Evolutionary conservation across 140 eudicot genomes (phyloP).

Genomic region (Anethum foeniculum): DNA sequence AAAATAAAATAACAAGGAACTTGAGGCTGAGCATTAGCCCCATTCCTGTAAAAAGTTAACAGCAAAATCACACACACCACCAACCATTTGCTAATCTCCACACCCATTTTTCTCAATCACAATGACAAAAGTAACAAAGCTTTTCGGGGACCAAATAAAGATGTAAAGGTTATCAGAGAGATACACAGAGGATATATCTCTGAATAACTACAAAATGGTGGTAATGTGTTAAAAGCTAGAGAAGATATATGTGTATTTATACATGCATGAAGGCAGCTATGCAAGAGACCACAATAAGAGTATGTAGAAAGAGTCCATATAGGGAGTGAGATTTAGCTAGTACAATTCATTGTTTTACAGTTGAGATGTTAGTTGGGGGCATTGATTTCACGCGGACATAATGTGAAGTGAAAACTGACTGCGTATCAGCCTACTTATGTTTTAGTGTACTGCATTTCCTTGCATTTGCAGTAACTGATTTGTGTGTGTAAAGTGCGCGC

Average conservation of each 20-base stretch:
- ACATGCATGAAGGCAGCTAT: background rate
- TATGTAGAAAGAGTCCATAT: background rate
- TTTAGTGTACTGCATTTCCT: background rate
- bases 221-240: slow-evolving; percentile 10
- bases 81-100: slow-evolving; percentile 14
- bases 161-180: background rate
- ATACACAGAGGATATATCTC: background rate
- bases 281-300: background rate
- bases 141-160: background rate
- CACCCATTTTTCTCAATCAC: slow-evolving; percentile 11
- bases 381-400: slow-evolving; percentile 21
- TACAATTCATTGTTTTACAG: slow-evolving; percentile 3
- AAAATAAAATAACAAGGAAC: slow-evolving; percentile 36
- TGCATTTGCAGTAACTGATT: slow-evolving; percentile 2
- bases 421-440: background rate
- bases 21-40: slow-evolving; percentile 17
- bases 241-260: background rate
- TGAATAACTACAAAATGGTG: background rate
- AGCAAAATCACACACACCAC: background rate
- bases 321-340: background rate
- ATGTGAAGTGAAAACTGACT: background rate
- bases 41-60: background rate
- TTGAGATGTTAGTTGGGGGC: slow-evolving; percentile 15
- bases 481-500: background rate
- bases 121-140: background rate